Evolutionary conservation across 345 rosid species (phyloP).

Genomic region (Gossypium rotundifolium): DNA sequence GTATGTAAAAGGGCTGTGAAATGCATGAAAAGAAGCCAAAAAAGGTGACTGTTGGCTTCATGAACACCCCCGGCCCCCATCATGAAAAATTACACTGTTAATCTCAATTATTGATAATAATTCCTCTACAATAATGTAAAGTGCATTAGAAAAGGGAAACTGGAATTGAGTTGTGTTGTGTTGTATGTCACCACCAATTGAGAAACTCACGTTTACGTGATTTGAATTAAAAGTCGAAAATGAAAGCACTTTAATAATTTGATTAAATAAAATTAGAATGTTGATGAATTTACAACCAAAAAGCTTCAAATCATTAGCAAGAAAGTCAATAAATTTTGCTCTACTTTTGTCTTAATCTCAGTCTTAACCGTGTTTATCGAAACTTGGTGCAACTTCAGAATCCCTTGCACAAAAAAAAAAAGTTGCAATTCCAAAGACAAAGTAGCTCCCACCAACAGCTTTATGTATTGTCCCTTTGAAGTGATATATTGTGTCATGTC

Average conservation of each 20-base stretch:
- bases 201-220: no score
- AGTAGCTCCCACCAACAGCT: no score
- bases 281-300: conserved; percentile 7
- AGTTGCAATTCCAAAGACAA: no score
- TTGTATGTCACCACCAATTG: no score
- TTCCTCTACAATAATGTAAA: background rate
- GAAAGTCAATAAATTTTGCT: conserved; percentile 7
- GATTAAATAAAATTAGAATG: conserved; percentile 1
- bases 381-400: no score
- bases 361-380: background rate
- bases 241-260: background rate
- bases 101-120: background rate
- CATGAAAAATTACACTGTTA: background rate
- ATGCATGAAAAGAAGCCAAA: background rate
- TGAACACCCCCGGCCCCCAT: background rate
- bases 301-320: conserved; percentile 1
- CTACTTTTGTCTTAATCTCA: conserved; percentile 6
- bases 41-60: background rate
- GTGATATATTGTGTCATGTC: background rate
- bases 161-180: background rate
- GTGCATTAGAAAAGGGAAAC: background rate
- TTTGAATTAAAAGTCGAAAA: background rate
- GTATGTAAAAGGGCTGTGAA: background rate
- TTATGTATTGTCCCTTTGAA: no score
- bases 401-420: no score